phyloP scores from a whole-genome alignment of 2,329 filamentous ascomycete species.

The Chaetothyriales sp. region DNA sequence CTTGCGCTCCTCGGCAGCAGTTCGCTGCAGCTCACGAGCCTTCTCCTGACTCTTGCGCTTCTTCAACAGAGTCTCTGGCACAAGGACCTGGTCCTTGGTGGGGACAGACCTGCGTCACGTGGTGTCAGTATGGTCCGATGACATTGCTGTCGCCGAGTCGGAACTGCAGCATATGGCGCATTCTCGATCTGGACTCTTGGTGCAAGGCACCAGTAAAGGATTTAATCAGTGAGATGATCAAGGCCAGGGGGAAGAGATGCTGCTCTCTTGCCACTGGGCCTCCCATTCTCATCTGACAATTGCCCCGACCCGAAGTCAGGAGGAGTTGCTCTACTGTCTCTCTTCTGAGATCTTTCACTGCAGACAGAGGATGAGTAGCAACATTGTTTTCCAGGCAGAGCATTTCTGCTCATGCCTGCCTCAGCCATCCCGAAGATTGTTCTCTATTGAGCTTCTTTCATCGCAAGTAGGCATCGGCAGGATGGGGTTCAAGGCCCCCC shows the following conservation, averaged over 20 bases:
- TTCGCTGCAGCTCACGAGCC: constrained; percentile 75
- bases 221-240: constrained; percentile 57
- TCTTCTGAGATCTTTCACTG: constrained; percentile 1
- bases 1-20: constrained; percentile 73
- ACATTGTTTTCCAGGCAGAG: neutral
- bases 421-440: neutral
- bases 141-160: constrained; percentile 63
- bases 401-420: neutral
- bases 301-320: constrained; percentile 43
- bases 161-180: constrained; percentile 83
- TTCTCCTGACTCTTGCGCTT: constrained; percentile 99
- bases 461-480: constrained; percentile 41
- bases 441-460: neutral
- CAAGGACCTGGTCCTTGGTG: constrained; percentile 86
- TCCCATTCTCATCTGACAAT: constrained; percentile 59
- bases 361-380: neutral
- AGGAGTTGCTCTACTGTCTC: constrained; percentile 19
- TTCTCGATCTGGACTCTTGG: constrained; percentile 61
- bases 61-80: constrained; percentile 99
- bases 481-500: constrained; percentile 61
- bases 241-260: constrained; percentile 4
- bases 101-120: constrained; percentile 58
- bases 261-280: constrained; percentile 14
- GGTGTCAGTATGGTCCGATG: constrained; percentile 65
- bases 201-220: constrained; percentile 31